These are phyloP conservation scores for Fusarium sp. DNA, from an alignment of 2,329 filamentous ascomycete species.

Conservation along the genomic window DNA sequence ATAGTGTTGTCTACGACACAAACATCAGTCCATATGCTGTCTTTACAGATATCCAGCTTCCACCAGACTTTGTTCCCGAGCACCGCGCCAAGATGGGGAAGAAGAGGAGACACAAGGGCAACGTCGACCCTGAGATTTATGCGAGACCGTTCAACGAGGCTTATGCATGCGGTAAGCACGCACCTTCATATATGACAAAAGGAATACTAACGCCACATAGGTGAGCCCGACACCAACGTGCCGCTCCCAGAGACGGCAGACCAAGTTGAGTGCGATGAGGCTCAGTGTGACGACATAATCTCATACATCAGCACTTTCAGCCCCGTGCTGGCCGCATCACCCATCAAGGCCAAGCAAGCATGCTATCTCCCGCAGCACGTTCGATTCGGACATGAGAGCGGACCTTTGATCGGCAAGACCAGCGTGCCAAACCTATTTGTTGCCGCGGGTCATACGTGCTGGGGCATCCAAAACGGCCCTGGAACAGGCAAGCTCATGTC, in stretches of 20 bases:
- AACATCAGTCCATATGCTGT: constrained; percentile 80
- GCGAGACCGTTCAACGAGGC: constrained; percentile 89
- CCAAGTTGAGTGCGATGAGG: constrained; percentile 79
- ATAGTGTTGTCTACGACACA: constrained; percentile 74
- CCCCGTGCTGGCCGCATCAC: constrained; percentile 74
- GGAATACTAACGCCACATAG: constrained; percentile 49
- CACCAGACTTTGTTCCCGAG: constrained; percentile 70
- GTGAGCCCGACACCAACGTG: constrained; percentile 81
- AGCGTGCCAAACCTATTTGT: constrained; percentile 80
- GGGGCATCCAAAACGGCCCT: constrained; percentile 97
- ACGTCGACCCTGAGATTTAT: constrained; percentile 92
- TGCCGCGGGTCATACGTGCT: constrained; percentile 94
- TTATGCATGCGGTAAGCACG: constrained; percentile 82
- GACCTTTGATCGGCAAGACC: constrained; percentile 83
- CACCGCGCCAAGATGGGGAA: constrained; percentile 63
- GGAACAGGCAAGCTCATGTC: constrained; percentile 86
- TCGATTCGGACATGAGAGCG: constrained; percentile 69
- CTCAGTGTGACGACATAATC: constrained; percentile 86
- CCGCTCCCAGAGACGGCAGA: constrained; percentile 83
- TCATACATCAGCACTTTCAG: constrained; percentile 79
- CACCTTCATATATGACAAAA: background rate
- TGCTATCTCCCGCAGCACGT: constrained; percentile 91
- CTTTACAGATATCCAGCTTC: constrained; percentile 88
- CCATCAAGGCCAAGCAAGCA: constrained; percentile 83
- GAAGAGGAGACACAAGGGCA: constrained; percentile 68